Conservation (phyloP, 163 green algal species). For the Chloromonas sp. region DNA sequence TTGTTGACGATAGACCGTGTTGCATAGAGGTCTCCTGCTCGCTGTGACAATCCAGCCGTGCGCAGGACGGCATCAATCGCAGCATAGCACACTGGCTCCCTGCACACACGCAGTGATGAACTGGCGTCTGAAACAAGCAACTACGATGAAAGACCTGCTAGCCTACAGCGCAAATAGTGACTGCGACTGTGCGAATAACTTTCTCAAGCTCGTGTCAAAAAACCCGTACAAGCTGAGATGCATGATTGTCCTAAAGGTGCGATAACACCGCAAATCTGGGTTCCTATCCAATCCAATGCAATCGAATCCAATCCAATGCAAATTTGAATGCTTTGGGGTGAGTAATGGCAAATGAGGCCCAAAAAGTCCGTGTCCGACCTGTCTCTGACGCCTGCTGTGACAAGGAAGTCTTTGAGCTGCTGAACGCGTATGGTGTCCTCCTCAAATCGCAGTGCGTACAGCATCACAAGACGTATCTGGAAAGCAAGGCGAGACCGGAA, state of each 20-base stretch:
- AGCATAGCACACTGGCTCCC: not conserved
- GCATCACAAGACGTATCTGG: slow-evolving; percentile 74
- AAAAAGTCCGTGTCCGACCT: slow-evolving; percentile 2
- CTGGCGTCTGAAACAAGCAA: too few relatives aligned
- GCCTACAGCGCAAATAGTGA: too few relatives aligned
- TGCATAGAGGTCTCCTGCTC: slow-evolving; percentile 85
- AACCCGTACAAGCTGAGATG: too few relatives aligned
- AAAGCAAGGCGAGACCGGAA: not conserved
- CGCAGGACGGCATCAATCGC: not conserved
- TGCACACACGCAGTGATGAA: not conserved
- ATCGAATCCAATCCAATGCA: too few relatives aligned
- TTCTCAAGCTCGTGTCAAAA: too few relatives aligned
- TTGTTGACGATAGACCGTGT: slow-evolving; percentile 66
- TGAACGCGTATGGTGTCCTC: slow-evolving; percentile 48
- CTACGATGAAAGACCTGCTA: too few relatives aligned
- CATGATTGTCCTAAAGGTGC: too few relatives aligned
- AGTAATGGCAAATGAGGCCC: too few relatives aligned
- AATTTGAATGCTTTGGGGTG: too few relatives aligned
- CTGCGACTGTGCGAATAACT: too few relatives aligned
- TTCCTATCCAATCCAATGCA: too few relatives aligned
- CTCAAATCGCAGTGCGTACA: slow-evolving; percentile 92
- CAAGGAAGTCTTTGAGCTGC: slow-evolving; percentile 36
- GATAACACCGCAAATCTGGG: too few relatives aligned
- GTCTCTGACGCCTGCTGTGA: slow-evolving; percentile 23
- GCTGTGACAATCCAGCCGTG: slow-evolving; percentile 17